phyloP scores from a whole-genome alignment of 345 rosid genomes.

The Bruguiera gymnorhiza region DNA sequence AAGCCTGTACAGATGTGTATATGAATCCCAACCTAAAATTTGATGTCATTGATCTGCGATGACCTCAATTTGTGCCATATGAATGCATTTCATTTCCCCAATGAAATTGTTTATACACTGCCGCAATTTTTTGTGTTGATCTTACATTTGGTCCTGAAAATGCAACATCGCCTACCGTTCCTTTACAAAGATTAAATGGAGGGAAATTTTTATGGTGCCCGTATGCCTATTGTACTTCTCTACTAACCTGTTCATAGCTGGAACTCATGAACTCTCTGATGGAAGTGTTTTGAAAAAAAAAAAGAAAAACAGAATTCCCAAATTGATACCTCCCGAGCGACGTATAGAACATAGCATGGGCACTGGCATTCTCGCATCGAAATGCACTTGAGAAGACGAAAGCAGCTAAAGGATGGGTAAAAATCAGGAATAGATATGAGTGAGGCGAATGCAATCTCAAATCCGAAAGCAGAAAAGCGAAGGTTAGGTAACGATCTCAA shows the following conservation, averaged over 20 bases:
- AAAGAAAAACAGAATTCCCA: background rate
- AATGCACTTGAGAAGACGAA: background rate
- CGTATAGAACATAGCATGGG: too few species aligned
- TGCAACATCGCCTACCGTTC: background rate
- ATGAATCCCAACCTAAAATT: conserved; percentile 79
- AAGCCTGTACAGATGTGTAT: conserved; percentile 74
- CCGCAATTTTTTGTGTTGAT: background rate
- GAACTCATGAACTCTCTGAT: background rate
- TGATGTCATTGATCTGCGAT: conserved; percentile 86
- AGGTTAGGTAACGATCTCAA: background rate
- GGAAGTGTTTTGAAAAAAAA: background rate
- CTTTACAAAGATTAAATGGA: background rate
- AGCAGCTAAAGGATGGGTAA: background rate
- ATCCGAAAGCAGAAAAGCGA: background rate
- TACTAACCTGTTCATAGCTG: background rate
- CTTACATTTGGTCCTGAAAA: background rate
- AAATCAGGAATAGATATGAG: conserved; percentile 1
- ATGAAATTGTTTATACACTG: conserved; percentile 16
- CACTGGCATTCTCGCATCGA: too few species aligned
- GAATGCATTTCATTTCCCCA: conserved; percentile 1
- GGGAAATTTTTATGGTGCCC: background rate
- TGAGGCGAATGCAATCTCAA: conserved; percentile 1
- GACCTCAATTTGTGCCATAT: conserved; percentile 19
- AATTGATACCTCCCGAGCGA: background rate
- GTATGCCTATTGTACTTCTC: background rate